Evolutionary conservation across 345 rosid species (phyloP), one percentile per base, ranked within the genome.

Genomic region (Melastoma malabathricum): DNA sequence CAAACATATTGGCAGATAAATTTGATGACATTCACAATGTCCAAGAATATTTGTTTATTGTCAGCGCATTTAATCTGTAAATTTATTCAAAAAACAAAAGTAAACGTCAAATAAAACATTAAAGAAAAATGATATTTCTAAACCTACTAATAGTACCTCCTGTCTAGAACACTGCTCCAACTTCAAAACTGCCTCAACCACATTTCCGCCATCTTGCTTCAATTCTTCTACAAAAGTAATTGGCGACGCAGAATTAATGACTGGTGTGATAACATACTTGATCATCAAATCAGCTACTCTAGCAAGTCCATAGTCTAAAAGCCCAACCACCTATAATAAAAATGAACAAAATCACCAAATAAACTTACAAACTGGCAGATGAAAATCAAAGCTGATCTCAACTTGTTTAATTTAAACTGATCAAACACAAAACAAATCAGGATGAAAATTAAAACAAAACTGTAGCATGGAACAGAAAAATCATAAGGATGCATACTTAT

Each of bases 231-330:
- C 63, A 67, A 71, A 69, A 31, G 58, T 44, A 55, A 76, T 60
- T 67, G 75, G 66, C 20, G 82, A 82, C 46, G 67, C 72, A 67
- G 59, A 66, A 60, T 68, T 81, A 65, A 81, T 75, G 70, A 85
- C 84, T 56, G 90, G 89, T 31, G 77, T 64, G 43, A 92, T 73
- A 58, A 75, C 79, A 76, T 75, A 72, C 75, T 92, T 92, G 72
- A 92, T 75, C 75, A 75, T 81, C 72, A 72, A 69, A 67, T 92
- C 95, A 56, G 94, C 95, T 68, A 75, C 88, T 72, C 81, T 84
- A 34, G 95, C 90, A 70, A 87, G 68, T 61, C 97, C 89, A 73
- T 79, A 92, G 68, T 81, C 94, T 69, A 81, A 71, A 49, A 84
- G 77, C 53, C 81, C 94, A 70, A 78, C 65, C 73, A 75, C 95